Evolutionary conservation across 2,329 filamentous ascomycete species (phyloP), one percentile per base, ranked within the genome.

Genomic region (Fusarium decemcellulare): DNA sequence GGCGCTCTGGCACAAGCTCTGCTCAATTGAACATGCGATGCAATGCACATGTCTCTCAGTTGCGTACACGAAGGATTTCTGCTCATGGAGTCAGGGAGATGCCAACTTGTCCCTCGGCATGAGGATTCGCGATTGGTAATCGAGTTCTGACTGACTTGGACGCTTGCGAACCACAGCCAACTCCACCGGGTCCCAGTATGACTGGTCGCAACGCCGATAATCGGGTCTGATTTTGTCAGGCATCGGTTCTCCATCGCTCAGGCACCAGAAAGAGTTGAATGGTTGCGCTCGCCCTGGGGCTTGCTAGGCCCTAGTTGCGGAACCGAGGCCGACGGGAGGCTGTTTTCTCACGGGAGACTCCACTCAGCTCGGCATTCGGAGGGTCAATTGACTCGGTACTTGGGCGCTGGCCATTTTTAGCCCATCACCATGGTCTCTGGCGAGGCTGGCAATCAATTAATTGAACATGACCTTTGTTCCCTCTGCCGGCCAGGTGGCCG

Each of bases 141-240:
- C 52, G 44, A 56, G 55, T 53, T 18, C 37, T 50, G 43, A 44
- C 51, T 48, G 36, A 23, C 42, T 37, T 23, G 18, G 18, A 23
- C 18, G 18, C 18, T 23, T 23, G 18, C 18, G 18, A 23, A 23
- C 18, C 18, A 23, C 18, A 23, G 18, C 37, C 62, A 50, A 37
- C 57, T 52, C 43, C 48, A 54, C 60, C 58, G 46, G 44, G 52
- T 46, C 34, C 42, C 18, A 47, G 36, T 47, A 43, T 48, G 61
- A 67, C 61, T 66, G 63, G 63, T 48, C 51, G 39, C 30, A 29
- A 51, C 48, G 59, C 39, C 42, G 42, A 52, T 23, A 39, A 44
- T 65, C 65, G 60, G 63, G n/a, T 23, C 39, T 29, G 40, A 16
- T 34, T 59, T 63, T 61, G 47, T 67, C 58, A 64, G 66, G 47